A percentile compares a stretch with the other conserved stretches of the same genome.
These are phyloP conservation scores for Candolleomyces aberdarensis DNA, from an alignment of 768 basidiomycete genomes.

Conservation along the genomic window DNA sequence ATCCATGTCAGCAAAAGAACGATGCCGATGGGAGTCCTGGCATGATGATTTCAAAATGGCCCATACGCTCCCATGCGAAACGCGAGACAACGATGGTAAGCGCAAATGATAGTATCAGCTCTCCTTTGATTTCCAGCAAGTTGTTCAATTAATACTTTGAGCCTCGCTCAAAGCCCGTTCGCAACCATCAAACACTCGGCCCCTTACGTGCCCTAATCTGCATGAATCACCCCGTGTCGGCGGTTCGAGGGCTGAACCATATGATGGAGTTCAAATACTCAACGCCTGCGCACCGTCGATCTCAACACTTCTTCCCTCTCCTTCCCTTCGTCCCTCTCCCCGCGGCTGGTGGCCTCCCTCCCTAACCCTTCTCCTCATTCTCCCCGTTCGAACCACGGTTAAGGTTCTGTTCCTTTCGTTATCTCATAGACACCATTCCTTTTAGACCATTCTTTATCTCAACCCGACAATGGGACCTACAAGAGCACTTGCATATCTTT, in stretches of 20 bases:
- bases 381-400: neutral
- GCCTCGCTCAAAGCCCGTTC: neutral
- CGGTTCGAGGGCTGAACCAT: neutral
- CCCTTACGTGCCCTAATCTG: neutral
- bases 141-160: neutral
- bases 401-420: neutral
- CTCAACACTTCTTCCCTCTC: neutral
- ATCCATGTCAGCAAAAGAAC: no score
- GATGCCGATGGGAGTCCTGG: no score
- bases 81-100: no score
- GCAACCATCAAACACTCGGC: neutral
- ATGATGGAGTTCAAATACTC: constrained; percentile 1
- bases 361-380: constrained; percentile 1
- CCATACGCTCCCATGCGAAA: no score
- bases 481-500: neutral
- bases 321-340: neutral
- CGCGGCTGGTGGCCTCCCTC: neutral
- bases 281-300: neutral
- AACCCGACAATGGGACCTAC: neutral
- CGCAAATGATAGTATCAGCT: no score
- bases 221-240: neutral
- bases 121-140: no score
- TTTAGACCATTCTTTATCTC: neutral
- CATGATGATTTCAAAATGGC: no score
- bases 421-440: constrained; percentile 6